A percentile compares a stretch with the other conserved stretches of the same genome.
Conservation (phyloP, 352 stramenopile genomes). For the Phytophthora niederhauseri region DNA sequence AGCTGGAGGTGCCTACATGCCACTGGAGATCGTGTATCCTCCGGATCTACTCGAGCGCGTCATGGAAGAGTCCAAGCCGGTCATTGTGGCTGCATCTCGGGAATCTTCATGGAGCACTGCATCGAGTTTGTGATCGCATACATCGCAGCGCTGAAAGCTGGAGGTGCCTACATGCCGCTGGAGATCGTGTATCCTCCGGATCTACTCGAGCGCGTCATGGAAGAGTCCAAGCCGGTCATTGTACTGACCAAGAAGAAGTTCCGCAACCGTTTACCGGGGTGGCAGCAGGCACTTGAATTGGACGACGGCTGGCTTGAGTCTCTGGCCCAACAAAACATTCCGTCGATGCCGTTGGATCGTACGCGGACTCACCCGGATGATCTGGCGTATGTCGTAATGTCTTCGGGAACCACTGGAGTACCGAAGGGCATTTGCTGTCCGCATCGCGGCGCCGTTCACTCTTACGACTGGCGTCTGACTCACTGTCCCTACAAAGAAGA, state of each 20-base stretch:
- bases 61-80: slow-evolving; percentile 88
- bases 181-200: slow-evolving; percentile 91
- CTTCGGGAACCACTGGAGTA: slow-evolving; percentile 90
- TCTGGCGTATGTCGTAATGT: slow-evolving; percentile 94
- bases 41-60: slow-evolving; percentile 90
- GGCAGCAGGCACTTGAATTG: slow-evolving; percentile 73
- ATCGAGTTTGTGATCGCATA: slow-evolving; percentile 93
- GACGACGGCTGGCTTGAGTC: slow-evolving; percentile 59
- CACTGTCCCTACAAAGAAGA: slow-evolving; percentile 73
- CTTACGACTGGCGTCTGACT: slow-evolving; percentile 91
- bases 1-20: slow-evolving; percentile 92
- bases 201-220: slow-evolving; percentile 89
- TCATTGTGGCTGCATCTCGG: slow-evolving; percentile 86
- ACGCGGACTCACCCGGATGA: slow-evolving; percentile 81
- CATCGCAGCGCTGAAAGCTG: slow-evolving; percentile 91
- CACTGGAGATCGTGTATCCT: slow-evolving; percentile 90
- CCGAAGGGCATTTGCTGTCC: slow-evolving; percentile 95
- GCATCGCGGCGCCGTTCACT: slow-evolving; percentile 92
- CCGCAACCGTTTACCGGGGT: slow-evolving; percentile 65
- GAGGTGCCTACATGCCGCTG: slow-evolving; percentile 91
- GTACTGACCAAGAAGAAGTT: slow-evolving; percentile 87
- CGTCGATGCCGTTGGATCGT: slow-evolving; percentile 60
- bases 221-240: slow-evolving; percentile 87
- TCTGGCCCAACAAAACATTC: slow-evolving; percentile 37
- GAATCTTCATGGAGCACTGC: slow-evolving; percentile 93